Evolutionary conservation across 257 asterid species (phyloP).

Genomic region (Lycium barbarum): DNA sequence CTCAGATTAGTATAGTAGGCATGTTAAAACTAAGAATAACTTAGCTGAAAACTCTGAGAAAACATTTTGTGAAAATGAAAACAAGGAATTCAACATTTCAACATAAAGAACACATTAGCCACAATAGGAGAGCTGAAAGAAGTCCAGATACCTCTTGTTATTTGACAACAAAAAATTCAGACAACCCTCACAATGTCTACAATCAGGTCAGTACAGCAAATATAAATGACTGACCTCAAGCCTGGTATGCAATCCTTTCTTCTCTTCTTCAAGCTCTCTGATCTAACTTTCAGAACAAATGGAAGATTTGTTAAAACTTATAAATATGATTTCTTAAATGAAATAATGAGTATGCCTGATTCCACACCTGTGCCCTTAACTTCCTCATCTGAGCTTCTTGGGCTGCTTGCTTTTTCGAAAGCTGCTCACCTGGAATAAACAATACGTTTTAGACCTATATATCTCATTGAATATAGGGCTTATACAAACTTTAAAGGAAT

Average conservation of each 20-base stretch:
- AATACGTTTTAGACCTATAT: constrained; percentile 26
- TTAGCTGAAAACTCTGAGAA: not conserved
- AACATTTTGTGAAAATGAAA: not conserved
- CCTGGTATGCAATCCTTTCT: constrained; percentile 81
- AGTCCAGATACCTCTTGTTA: constrained; percentile 1
- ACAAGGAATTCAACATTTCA: not conserved
- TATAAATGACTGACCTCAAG: constrained; percentile 66
- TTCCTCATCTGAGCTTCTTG: constrained; percentile 94
- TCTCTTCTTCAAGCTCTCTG: constrained; percentile 99
- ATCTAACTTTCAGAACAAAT: constrained; percentile 78
- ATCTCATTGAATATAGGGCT: not conserved
- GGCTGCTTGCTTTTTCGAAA: constrained; percentile 98
- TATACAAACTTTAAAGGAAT: not conserved
- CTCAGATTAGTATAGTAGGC: not conserved
- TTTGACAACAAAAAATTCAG: not conserved
- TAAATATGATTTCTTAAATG: constrained; percentile 33
- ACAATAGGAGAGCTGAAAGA: constrained; percentile 14
- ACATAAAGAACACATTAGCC: constrained; percentile 5
- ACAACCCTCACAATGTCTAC: constrained; percentile 17
- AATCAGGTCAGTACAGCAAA: not conserved
- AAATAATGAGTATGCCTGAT: constrained; percentile 37
- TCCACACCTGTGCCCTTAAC: constrained; percentile 92
- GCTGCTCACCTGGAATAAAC: constrained; percentile 82
- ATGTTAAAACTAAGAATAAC: not conserved
- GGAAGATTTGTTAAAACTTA: constrained; percentile 37